Evolutionary conservation across 441 rosid genomes (phyloP).

Genomic region (Adansonia rubrostipa): DNA sequence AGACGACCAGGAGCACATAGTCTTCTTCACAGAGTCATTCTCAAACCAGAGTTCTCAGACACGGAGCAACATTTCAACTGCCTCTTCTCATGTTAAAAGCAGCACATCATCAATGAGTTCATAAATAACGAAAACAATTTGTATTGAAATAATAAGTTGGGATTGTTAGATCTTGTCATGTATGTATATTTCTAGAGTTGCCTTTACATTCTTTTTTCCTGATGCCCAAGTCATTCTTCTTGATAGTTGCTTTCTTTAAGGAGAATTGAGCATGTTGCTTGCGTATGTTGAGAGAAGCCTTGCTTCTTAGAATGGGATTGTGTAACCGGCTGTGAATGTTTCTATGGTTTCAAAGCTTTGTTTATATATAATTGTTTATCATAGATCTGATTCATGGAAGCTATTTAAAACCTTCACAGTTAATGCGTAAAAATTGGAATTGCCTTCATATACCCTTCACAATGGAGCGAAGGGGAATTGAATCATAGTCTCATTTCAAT

Average conservation of each 20-base stretch:
- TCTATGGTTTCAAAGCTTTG: background rate
- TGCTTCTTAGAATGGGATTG: background rate
- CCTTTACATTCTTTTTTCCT: no score
- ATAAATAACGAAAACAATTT: conserved; percentile 22
- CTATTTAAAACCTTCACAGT: background rate
- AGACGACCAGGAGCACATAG: conserved; percentile 45
- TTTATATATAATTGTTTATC: background rate
- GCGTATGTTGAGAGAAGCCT: background rate
- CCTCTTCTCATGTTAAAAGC: conserved; percentile 41
- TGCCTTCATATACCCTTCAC: background rate
- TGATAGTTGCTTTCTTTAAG: background rate
- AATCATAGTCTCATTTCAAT: background rate
- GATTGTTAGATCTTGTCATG: background rate
- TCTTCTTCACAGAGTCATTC: conserved; percentile 66
- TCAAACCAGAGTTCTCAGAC: conserved; percentile 41
- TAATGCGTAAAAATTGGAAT: background rate
- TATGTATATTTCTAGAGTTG: background rate
- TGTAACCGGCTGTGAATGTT: background rate
- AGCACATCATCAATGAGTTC: conserved; percentile 28
- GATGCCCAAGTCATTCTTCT: background rate
- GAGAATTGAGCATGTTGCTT: background rate
- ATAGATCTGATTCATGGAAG: background rate
- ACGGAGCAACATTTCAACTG: conserved; percentile 35
- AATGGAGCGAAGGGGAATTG: no score
- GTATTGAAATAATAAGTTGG: background rate